Evolutionary conservation across 225 moss, liverwort and hornwort species (phyloP), one percentile per base, ranked within the genome.

Genomic region (Antitrichia curtipendula): DNA sequence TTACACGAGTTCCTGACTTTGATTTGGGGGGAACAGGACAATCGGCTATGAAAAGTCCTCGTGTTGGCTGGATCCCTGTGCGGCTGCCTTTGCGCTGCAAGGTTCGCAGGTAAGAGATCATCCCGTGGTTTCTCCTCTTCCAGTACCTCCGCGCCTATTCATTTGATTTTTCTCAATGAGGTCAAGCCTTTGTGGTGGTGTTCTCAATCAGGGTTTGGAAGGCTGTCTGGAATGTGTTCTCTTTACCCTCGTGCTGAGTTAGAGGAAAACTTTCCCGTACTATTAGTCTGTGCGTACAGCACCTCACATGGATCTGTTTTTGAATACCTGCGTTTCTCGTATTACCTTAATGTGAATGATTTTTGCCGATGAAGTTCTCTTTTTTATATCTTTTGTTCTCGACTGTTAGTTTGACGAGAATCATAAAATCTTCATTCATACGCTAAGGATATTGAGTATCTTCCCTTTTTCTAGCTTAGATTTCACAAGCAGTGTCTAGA

Each of bases 41-140:
- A 91, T 94, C 82, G 95, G 95, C 81, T 93, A 94, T 90, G 96
- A 91, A 57, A 91, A 96, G 80, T 96, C 93, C 82, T 88, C 96
- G 81, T 89, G 94, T 80, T 86, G 94, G 92, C 83, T 88, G 83
- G 88, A 78, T 58, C 29, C 91, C 36, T 62, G 47, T 70, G 85
- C 85, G 62, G 70, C 81, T 80, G 82, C 94, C 45, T 95, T 95
- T 75, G 93, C 94, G 84, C 91, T 95, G 58, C 90, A 96, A 92
- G 94, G 93, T 84, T 95, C 96, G 60, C 94, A 90, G 93, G 98
- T 97, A 29, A 43, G 58, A 69, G 36, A 73, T 58, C 73, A 79
- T 60, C 54, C 75, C 36, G 50, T 16, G 45, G 50, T 24, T 84
- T 82, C 61, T 77, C 40, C 40, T 83, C 38, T 81, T 65, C 21